Evolutionary conservation across 2,329 filamentous ascomycete species (phyloP).

Genomic region (Lasiodiplodia sp.): DNA sequence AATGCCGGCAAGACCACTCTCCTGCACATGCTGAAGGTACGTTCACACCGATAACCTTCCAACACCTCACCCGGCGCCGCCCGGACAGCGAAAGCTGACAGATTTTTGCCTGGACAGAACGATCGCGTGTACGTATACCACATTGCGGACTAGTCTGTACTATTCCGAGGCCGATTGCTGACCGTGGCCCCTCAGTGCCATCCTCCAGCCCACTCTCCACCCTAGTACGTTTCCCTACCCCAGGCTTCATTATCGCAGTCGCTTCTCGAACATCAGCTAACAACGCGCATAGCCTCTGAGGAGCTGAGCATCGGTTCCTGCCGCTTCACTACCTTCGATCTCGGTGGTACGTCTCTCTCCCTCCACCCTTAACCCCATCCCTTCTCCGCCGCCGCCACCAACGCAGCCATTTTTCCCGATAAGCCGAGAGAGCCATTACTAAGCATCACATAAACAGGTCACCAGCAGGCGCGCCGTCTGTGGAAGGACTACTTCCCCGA

Average conservation of each 20-base stretch:
- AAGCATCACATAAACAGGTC: constrained; percentile 30
- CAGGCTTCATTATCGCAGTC: background rate
- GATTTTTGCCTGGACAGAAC: constrained; percentile 59
- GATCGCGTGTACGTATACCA: constrained; percentile 66
- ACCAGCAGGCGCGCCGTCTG: constrained; percentile 49
- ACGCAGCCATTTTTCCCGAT: background rate
- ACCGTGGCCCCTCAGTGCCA: constrained; percentile 52
- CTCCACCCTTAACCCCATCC: background rate
- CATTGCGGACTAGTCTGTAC: background rate
- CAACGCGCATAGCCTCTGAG: constrained; percentile 67
- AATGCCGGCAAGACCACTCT: constrained; percentile 95
- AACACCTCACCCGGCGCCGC: background rate
- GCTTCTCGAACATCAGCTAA: constrained; percentile 14
- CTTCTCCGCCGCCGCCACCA: background rate
- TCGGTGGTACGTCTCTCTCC: constrained; percentile 67
- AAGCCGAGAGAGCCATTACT: constrained; percentile 12
- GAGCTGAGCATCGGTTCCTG: constrained; percentile 61
- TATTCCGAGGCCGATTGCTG: background rate
- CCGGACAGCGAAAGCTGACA: constrained; percentile 11
- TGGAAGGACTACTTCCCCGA: constrained; percentile 51
- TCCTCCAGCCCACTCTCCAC: constrained; percentile 66
- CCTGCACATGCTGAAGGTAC: constrained; percentile 86
- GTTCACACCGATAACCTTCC: background rate
- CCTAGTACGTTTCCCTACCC: constrained; percentile 69
- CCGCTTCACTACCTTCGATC: constrained; percentile 93